Base-by-base conservation (phyloP, 345 rosid genomes). In the Angophora floribunda region DNA sequence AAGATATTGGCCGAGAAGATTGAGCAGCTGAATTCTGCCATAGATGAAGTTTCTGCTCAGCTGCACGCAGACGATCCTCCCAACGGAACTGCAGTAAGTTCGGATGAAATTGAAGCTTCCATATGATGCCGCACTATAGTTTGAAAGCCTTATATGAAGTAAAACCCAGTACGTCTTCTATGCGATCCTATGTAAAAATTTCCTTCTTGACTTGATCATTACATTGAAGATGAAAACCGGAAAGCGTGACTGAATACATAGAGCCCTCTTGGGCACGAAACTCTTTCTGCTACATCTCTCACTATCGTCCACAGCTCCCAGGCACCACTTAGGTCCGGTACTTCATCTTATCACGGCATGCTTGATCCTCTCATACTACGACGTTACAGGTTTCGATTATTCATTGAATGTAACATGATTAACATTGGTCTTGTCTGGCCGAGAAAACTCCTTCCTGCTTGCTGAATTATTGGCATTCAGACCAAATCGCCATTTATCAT, bases 11-110 rank as follows among this genome's bases (percentile, higher is more conserved):
- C 90, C 0, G 90, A 90, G 89, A 94, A 94, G 94, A 92, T 94
- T 86, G 94, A 89, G 32, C 93, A 94, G 89, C 90, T 93, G 85
- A 94, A 92, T 90, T 85, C 89, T 4, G 94, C 94, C 51, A 93
- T 94, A 52, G 94, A 92, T 85, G 93, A 93, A 52, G 93, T 93
- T 89, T 92, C 94, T 85, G 78, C 91, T 63, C 94, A 91, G 89
- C 85, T 92, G 63, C 93, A 53, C 26, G 13, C 91, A 79, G 90
- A 92, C 19, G 95, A 92, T 78, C 49, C 91, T 53, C 79, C 91
- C 17, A 88, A 90, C 11, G 91, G 90, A 67, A 32, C 82, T 85
- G 86, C 90, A 16, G 91, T 87, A 7, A 78, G 32, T 59, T 85
- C 90, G 6, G 90, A 90, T 75, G 92, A 87, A 88, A 87, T 91